phyloP scores from a whole-genome alignment of 2,329 filamentous ascomycete species.

The Ceratocystis ficicola region DNA sequence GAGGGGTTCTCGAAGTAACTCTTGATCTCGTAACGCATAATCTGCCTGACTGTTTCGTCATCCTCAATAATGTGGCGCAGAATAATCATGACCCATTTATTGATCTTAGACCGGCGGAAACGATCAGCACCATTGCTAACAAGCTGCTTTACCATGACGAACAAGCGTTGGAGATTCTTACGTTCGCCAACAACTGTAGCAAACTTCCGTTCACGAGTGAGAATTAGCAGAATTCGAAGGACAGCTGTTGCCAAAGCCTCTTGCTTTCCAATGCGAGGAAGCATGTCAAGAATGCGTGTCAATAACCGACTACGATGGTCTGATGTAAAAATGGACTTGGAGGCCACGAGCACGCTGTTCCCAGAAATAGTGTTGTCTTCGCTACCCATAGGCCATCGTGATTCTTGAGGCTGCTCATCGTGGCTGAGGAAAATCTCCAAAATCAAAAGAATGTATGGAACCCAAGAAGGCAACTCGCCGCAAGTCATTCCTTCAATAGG shows the following conservation, averaged over 20 bases:
- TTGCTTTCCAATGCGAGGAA: conserved; percentile 80
- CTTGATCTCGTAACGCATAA: conserved; percentile 83
- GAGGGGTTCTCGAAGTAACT: conserved; percentile 53
- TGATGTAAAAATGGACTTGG: conserved; percentile 28
- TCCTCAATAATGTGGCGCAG: conserved; percentile 91
- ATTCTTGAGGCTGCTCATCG: conserved; percentile 67
- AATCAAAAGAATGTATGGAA: conserved; percentile 78
- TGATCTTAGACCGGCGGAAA: conserved; percentile 45
- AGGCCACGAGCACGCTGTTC: conserved; percentile 30
- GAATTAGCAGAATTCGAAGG: conserved; percentile 69
- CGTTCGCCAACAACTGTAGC: conserved; percentile 72
- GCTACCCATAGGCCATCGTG: conserved; percentile 51
- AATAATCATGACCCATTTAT: conserved; percentile 64
- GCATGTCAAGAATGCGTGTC: conserved; percentile 63
- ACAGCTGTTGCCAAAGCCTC: conserved; percentile 72
- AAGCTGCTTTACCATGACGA: conserved; percentile 91
- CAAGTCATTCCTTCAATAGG: conserved; percentile 51
- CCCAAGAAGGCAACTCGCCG: conserved; percentile 81
- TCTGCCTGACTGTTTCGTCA: conserved; percentile 75
- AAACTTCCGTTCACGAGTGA: conserved; percentile 66
- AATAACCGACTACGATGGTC: conserved; percentile 57
- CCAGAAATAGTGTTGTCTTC: conserved; percentile 35
- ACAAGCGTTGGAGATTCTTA: conserved; percentile 76
- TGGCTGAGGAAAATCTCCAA: conserved; percentile 83
- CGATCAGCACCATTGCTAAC: conserved; percentile 65